Percentiles rank a stretch among this genome's conserved stretches.
phyloP scores from a whole-genome alignment of 31 red algal genomes.

The Asparagopsis taxiformis region DNA sequence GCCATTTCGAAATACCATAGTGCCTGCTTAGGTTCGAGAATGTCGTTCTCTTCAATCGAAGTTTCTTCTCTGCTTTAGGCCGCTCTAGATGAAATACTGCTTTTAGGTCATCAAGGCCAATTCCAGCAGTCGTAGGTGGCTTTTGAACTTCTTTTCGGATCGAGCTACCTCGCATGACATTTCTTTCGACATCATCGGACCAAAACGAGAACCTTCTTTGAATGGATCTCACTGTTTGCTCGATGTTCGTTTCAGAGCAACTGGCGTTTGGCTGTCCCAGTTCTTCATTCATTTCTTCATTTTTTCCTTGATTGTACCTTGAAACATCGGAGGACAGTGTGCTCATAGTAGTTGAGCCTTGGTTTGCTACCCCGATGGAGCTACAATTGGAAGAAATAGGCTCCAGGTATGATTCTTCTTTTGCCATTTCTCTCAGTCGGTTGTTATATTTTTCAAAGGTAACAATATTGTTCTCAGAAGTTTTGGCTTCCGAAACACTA shows the following conservation, averaged over 20 bases:
- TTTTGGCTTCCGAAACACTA: not conserved
- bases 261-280: not conserved
- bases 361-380: not conserved
- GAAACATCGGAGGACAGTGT: not conserved
- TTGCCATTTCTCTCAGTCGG: not conserved
- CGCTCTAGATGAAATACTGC: conserved; percentile 54
- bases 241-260: not conserved
- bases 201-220: not conserved
- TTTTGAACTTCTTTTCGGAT: conserved; percentile 34
- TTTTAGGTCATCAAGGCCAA: conserved; percentile 41
- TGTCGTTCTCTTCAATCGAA: conserved; percentile 54
- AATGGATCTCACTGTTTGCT: not conserved
- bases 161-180: not conserved
- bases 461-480: not conserved
- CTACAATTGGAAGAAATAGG: not conserved
- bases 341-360: not conserved
- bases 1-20: conserved; percentile 71
- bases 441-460: not conserved
- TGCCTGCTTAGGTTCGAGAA: conserved; percentile 65
- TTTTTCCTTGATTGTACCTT: not conserved
- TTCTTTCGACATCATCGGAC: not conserved
- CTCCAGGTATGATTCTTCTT: not conserved
- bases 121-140: conserved; percentile 48
- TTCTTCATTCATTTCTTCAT: not conserved
- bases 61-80: conserved; percentile 55